These are phyloP conservation scores for Musa balbisiana DNA, from an alignment of 202 grass and related monocot genomes.

Conservation along the genomic window DNA sequence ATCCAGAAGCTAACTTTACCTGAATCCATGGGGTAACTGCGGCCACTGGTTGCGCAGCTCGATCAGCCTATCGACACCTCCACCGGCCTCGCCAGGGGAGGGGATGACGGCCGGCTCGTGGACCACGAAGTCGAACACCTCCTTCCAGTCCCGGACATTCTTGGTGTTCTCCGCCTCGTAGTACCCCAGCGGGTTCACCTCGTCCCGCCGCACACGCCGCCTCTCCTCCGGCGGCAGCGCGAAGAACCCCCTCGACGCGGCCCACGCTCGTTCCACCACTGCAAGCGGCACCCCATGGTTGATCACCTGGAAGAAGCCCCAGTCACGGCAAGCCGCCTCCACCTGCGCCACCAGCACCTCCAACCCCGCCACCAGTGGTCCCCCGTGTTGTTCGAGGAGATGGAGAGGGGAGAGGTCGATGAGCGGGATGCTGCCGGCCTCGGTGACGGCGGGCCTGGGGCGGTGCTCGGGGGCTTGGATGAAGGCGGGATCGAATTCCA, in stretches of 20 bases:
- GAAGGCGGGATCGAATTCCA: conserved; percentile 45
- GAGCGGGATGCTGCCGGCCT: conserved; percentile 51
- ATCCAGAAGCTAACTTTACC: conserved; percentile 12
- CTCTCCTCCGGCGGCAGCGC: conserved; percentile 33
- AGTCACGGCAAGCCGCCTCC: conserved; percentile 49
- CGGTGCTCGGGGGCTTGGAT: conserved; percentile 54
- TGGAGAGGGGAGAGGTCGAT: conserved; percentile 63
- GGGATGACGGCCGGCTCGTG: conserved; percentile 9
- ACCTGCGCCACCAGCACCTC: conserved; percentile 45
- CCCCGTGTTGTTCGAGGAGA: background rate
- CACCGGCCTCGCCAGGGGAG: background rate
- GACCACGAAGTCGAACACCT: conserved; percentile 68
- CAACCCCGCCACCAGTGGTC: background rate
- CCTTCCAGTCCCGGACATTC: conserved; percentile 83
- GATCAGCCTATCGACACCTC: conserved; percentile 23
- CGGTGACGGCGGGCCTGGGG: conserved; percentile 13
- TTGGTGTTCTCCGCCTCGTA: conserved; percentile 74
- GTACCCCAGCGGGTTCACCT: conserved; percentile 58
- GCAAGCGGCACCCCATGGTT: conserved; percentile 48
- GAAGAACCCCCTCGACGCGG: conserved; percentile 53
- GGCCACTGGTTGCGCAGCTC: conserved; percentile 68
- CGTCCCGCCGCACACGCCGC: conserved; percentile 38
- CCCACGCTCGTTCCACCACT: conserved; percentile 26
- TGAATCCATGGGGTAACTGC: conserved; percentile 37
- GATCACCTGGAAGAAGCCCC: conserved; percentile 87